phyloP scores from a whole-genome alignment of 345 rosid genomes.

The Linum usitatissimum region DNA sequence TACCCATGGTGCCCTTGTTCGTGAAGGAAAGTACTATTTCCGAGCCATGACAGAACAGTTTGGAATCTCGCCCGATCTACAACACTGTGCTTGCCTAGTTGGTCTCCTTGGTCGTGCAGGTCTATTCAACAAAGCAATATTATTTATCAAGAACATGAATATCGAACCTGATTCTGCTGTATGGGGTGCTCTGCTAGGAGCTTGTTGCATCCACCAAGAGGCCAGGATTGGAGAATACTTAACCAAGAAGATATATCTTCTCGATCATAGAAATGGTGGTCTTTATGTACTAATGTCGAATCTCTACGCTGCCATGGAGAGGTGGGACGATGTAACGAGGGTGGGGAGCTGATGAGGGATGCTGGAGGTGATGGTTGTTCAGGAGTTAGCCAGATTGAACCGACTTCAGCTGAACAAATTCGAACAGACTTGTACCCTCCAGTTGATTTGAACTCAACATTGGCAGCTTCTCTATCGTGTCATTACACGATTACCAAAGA shows the following conservation, averaged over 20 bases:
- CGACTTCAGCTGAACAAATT: constrained; percentile 11
- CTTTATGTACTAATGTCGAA: constrained; percentile 80
- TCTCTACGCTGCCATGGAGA: constrained; percentile 56
- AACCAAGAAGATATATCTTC: constrained; percentile 56
- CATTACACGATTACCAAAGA: too few relatives aligned
- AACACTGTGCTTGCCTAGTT: constrained; percentile 66
- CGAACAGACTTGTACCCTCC: background rate
- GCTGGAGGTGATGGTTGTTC: constrained; percentile 62
- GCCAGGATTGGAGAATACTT: constrained; percentile 60
- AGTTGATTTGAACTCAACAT: background rate
- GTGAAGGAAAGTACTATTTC: constrained; percentile 55
- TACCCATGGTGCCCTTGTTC: constrained; percentile 50
- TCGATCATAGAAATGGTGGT: constrained; percentile 61
- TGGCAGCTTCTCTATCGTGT: background rate
- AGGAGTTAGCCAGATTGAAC: constrained; percentile 51
- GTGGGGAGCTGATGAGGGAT: constrained; percentile 66
- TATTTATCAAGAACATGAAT: constrained; percentile 35
- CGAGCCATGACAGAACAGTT: constrained; percentile 45
- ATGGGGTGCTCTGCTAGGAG: constrained; percentile 70
- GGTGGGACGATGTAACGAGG: constrained; percentile 67
- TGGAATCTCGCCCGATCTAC: constrained; percentile 43
- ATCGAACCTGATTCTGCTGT: constrained; percentile 60
- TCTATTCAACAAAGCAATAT: constrained; percentile 50
- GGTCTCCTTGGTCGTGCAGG: constrained; percentile 56
- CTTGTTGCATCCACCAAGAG: constrained; percentile 57